These are phyloP conservation scores for Vicia faba DNA, from an alignment of 306 rosid species.

Conservation along the genomic window DNA sequence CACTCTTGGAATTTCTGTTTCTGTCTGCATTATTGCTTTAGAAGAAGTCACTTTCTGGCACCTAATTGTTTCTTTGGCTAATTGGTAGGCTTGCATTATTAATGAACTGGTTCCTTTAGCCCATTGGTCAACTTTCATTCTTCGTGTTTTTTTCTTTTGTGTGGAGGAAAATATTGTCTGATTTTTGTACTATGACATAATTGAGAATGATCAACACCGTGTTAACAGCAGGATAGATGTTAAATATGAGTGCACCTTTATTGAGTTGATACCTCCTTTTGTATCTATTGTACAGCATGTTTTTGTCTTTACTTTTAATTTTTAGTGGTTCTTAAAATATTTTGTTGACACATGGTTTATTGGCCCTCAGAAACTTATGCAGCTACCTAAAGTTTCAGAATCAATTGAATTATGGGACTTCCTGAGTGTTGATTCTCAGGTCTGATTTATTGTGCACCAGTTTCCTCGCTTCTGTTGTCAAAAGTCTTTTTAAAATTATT, in stretches of 20 bases:
- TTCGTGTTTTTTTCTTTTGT: neutral
- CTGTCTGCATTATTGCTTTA: slow-evolving; percentile 21
- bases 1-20: slow-evolving; percentile 25
- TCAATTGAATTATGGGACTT: slow-evolving; percentile 99
- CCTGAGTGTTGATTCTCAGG: slow-evolving; percentile 99
- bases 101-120: slow-evolving; percentile 8
- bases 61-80: slow-evolving; percentile 24
- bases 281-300: slow-evolving; percentile 24
- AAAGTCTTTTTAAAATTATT: slow-evolving; percentile 10
- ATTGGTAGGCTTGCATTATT: slow-evolving; percentile 29
- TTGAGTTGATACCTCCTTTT: slow-evolving; percentile 34
- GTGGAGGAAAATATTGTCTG: slow-evolving; percentile 19
- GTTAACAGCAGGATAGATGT: slow-evolving; percentile 29
- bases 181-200: slow-evolving; percentile 4
- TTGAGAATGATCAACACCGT: slow-evolving; percentile 26
- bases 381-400: slow-evolving; percentile 90
- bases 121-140: slow-evolving; percentile 30
- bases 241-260: slow-evolving; percentile 34
- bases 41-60: slow-evolving; percentile 15
- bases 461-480: slow-evolving; percentile 33
- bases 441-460: slow-evolving; percentile 42
- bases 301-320: slow-evolving; percentile 33
- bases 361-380: slow-evolving; percentile 79
- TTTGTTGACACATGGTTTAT: slow-evolving; percentile 36
- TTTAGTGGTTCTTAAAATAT: slow-evolving; percentile 32